Evolutionary conservation across 2,329 filamentous ascomycete species (phyloP), one percentile per base, ranked within the genome.

Genomic region (Talaromyces sp.): DNA sequence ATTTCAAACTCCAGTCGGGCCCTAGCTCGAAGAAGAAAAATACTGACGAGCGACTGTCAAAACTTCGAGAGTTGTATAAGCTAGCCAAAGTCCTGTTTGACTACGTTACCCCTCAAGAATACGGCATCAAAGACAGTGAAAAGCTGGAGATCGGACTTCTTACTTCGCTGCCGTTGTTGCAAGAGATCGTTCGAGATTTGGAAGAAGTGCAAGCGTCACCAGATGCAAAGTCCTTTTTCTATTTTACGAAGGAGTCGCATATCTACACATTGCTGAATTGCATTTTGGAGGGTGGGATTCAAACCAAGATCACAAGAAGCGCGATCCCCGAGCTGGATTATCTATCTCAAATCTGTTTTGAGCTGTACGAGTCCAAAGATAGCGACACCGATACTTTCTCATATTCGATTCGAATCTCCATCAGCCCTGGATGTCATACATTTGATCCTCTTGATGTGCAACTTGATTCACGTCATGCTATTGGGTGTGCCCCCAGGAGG

Each of bases 211-310:
- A 99, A 77, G 93, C 95, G 3, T 96, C 91, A 0, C 89, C 93
- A 58, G 91, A 96, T 67, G 92, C 93, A 52, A 97, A 97, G 73
- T 93, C 90, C 1, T 98, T 98, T 81, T 91, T 98, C 77, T 99
- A 99, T 79, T 99, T 99, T 76, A 99, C 95, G 65, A 99, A 99
- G 76, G 95, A 99, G 77, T 96, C 92, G 0, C 95, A 99, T 74
- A 97, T 99, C 65, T 99, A 99, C 79, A 99, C 95, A 5, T 84
- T 99, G 5, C 85, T 99, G 62, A 99, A 99, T 75, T 98, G 93
- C 74, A 98, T 99, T 68, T 85, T 99, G 28, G 95, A 99, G 75
- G 95, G 96, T 63, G 96, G 95, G 32, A 91, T 99, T 66, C 90
- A 96, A 72, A 97, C 93, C 27, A 99, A 99, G 80, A 98, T 99